phyloP scores from a whole-genome alignment of 202 grass and related monocot genomes.

The Schoenoplectus triqueter region DNA sequence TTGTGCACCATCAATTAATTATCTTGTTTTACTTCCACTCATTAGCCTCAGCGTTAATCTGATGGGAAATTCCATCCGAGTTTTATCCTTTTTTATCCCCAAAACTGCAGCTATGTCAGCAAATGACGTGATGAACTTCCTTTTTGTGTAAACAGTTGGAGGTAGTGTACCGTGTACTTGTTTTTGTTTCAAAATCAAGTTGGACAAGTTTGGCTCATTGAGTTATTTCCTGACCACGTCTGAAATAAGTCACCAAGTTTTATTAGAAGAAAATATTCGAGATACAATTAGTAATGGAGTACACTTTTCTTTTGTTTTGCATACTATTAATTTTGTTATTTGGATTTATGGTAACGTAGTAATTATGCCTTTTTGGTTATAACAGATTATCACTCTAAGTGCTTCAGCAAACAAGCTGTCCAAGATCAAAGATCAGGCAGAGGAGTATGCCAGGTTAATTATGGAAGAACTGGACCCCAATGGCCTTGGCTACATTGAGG shows the following conservation, averaged over 20 bases:
- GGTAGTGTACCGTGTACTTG: not conserved
- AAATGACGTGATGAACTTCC: conserved; percentile 3
- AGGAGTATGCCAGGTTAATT: conserved; percentile 90
- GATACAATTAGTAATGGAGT: not conserved
- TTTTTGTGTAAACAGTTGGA: not conserved
- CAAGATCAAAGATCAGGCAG: conserved; percentile 69
- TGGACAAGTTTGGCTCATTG: conserved; percentile 1
- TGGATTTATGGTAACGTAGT: not conserved
- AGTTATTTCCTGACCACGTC: not conserved
- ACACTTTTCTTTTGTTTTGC: conserved; percentile 1
- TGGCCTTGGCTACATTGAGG: conserved; percentile 82
- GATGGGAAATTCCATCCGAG: too few species aligned
- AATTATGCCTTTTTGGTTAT: conserved; percentile 2
- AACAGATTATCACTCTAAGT: conserved; percentile 84
- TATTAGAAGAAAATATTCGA: conserved; percentile 12
- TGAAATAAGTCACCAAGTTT: conserved; percentile 21
- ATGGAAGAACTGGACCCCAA: conserved; percentile 96
- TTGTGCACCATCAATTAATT: conserved; percentile 25
- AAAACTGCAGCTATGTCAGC: conserved; percentile 7
- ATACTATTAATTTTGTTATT: not conserved
- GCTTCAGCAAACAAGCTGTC: conserved; percentile 82
- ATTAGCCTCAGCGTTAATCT: not conserved
- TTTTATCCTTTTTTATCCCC: not conserved
- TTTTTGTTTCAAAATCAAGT: not conserved
- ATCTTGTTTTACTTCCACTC: not conserved